A percentile compares a stretch with the other conserved stretches of the same genome.
These are phyloP conservation scores for Xylaria sp. DNA, from an alignment of 2,329 filamentous ascomycete genomes.

Conservation along the genomic window DNA sequence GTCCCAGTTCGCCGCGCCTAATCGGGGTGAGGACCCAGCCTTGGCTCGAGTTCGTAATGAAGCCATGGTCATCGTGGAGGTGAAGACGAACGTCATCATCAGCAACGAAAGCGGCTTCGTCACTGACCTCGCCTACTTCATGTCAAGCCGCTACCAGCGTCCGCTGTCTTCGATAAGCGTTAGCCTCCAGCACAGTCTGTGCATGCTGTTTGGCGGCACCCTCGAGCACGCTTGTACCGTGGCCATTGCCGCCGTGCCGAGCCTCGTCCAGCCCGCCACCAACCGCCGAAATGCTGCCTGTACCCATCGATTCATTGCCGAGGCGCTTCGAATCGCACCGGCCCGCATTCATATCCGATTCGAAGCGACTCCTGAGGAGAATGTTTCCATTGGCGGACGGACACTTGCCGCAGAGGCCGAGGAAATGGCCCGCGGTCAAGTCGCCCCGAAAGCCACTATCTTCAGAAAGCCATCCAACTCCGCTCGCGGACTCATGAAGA, in stretches of 20 bases:
- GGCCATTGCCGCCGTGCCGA: slow-evolving; percentile 64
- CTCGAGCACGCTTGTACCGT: slow-evolving; percentile 77
- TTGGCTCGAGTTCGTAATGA: slow-evolving; percentile 48
- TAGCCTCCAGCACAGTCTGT: slow-evolving; percentile 67
- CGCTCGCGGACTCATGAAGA: slow-evolving; percentile 24
- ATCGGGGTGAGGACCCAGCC: slow-evolving; percentile 31
- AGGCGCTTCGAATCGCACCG: slow-evolving; percentile 60
- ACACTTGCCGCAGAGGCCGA: slow-evolving; percentile 66
- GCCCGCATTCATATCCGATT: slow-evolving; percentile 71
- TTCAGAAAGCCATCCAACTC: slow-evolving; percentile 25
- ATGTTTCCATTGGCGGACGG: slow-evolving; percentile 63
- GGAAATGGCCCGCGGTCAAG: slow-evolving; percentile 41
- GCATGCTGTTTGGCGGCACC: slow-evolving; percentile 67
- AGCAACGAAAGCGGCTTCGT: slow-evolving; percentile 68
- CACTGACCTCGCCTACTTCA: slow-evolving; percentile 64
- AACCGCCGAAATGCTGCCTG: slow-evolving; percentile 79
- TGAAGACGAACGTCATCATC: slow-evolving; percentile 61
- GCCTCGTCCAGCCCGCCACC: slow-evolving; percentile 63
- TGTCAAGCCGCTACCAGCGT: slow-evolving; percentile 71
- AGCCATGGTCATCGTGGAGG: slow-evolving; percentile 56
- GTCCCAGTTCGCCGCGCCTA: slow-evolving; percentile 37
- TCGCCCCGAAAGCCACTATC: slow-evolving; percentile 22
- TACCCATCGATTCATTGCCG: slow-evolving; percentile 69
- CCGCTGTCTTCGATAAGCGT: slow-evolving; percentile 70
- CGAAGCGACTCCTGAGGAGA: slow-evolving; percentile 62